Evolutionary conservation across 73 alveolate genomes (phyloP).

Genomic region (Paramecium bursaria): DNA sequence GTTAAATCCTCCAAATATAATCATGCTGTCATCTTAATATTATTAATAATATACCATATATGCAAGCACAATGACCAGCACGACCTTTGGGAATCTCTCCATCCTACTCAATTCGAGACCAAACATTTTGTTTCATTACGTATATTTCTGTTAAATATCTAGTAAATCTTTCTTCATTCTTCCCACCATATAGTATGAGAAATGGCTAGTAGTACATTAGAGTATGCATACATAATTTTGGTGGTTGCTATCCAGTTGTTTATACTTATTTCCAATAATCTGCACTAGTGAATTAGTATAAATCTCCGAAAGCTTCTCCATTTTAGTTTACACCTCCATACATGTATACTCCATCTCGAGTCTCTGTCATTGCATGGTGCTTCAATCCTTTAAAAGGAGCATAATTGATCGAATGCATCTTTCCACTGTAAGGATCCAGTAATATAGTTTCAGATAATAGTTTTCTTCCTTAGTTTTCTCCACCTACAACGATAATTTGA

Average conservation of each 20-base stretch:
- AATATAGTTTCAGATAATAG: constrained; percentile 9
- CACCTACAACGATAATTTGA: constrained; percentile 19
- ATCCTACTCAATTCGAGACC: constrained; percentile 21
- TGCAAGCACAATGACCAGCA: constrained; percentile 45
- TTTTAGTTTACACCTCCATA: constrained; percentile 38
- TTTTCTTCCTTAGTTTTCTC: constrained; percentile 22
- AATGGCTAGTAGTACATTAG: constrained; percentile 33
- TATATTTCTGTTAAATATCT: constrained; percentile 6
- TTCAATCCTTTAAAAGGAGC: constrained; percentile 17
- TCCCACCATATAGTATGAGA: constrained; percentile 47
- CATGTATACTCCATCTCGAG: not conserved
- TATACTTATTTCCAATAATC: constrained; percentile 11
- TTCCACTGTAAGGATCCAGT: not conserved
- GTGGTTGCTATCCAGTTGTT: constrained; percentile 5
- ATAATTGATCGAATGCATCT: not conserved
- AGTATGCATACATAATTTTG: constrained; percentile 52
- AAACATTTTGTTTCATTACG: constrained; percentile 4
- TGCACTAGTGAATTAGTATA: not conserved
- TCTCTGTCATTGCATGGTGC: constrained; percentile 40
- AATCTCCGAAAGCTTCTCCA: constrained; percentile 7
- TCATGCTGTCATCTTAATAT: constrained; percentile 1
- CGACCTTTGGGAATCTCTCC: constrained; percentile 19
- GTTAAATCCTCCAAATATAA: constrained; percentile 47
- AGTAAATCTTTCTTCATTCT: constrained; percentile 22
- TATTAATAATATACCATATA: not conserved